Percentiles rank a stretch among this genome's conserved stretches.
Evolutionary conservation across 2,329 filamentous ascomycete genomes (phyloP).

Genomic region (Cryphonectria carpinicola): DNA sequence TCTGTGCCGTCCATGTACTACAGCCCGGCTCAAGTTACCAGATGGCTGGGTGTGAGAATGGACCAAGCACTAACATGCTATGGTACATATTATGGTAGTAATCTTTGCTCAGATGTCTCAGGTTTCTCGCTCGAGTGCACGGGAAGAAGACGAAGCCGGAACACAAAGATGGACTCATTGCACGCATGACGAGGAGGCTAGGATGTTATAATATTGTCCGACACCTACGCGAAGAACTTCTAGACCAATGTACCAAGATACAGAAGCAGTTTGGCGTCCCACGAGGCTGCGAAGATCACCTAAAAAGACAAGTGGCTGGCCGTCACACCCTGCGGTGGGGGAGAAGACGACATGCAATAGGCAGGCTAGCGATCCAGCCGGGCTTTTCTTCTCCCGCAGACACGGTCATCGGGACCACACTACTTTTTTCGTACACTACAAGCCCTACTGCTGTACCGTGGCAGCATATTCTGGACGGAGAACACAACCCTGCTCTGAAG

Average conservation of each 20-base stretch:
- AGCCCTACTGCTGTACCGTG: too few relatives aligned
- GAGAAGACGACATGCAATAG: background rate
- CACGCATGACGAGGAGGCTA: background rate
- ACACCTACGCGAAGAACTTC: background rate
- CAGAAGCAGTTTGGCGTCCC: conserved; percentile 8
- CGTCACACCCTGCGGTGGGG: too few relatives aligned
- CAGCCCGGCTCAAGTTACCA: background rate
- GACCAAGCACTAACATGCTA: background rate
- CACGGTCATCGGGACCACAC: background rate
- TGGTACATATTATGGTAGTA: background rate
- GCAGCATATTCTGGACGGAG: background rate
- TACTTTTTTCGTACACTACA: background rate
- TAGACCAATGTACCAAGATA: background rate
- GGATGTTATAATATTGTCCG: background rate
- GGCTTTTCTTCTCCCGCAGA: conserved; percentile 7
- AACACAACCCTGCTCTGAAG: background rate
- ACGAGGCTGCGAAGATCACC: background rate
- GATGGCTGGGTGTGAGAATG: background rate
- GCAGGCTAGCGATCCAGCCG: background rate
- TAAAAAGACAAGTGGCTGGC: background rate
- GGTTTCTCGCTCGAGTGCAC: background rate
- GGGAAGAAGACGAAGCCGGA: background rate
- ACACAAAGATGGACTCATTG: background rate
- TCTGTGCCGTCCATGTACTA: background rate
- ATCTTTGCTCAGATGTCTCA: background rate